phyloP scores from a whole-genome alignment of 1,284 basidiomycete species.

The Marasmius sp. region DNA sequence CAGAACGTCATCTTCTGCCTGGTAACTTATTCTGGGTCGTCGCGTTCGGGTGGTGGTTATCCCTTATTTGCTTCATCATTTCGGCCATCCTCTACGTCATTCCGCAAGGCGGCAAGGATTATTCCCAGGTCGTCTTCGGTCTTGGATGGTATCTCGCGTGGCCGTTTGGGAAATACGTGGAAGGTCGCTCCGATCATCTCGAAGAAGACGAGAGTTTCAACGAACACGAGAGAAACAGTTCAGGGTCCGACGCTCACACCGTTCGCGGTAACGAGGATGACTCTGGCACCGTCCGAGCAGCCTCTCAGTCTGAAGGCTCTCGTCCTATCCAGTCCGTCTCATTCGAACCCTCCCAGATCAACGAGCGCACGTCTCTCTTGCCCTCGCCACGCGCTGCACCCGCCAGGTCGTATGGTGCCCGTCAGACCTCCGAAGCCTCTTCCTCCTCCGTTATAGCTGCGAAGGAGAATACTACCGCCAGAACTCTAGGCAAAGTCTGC shows the following conservation, averaged over 20 bases:
- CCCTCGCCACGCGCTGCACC: conserved; percentile 33
- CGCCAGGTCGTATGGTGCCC: conserved; percentile 68
- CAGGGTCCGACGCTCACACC: conserved; percentile 28
- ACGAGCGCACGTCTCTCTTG: conserved; percentile 44
- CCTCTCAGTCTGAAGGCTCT: conserved; percentile 16
- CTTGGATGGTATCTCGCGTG: conserved; percentile 95
- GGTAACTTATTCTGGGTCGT: conserved; percentile 94
- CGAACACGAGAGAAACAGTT: conserved; percentile 11
- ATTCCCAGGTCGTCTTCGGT: conserved; percentile 87
- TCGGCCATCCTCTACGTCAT: conserved; percentile 73
- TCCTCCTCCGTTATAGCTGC: conserved; percentile 33
- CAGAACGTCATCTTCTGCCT: conserved; percentile 86
- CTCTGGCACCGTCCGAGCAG: conserved; percentile 22
- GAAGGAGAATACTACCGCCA: conserved; percentile 35
- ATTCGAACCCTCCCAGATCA: conserved; percentile 26
- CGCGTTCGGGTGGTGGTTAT: conserved; percentile 91
- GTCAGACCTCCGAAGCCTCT: conserved; percentile 34
- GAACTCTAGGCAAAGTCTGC: conserved; percentile 64
- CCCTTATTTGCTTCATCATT: conserved; percentile 66
- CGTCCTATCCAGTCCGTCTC: conserved; percentile 26
- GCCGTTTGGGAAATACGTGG: conserved; percentile 99
- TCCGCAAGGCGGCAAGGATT: conserved; percentile 81
- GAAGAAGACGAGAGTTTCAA: conserved; percentile 43
- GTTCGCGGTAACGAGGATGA: conserved; percentile 26
- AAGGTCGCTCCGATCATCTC: conserved; percentile 57